Evolutionary conservation across 257 asterid species (phyloP).

Genomic region (Plantago elongata): DNA sequence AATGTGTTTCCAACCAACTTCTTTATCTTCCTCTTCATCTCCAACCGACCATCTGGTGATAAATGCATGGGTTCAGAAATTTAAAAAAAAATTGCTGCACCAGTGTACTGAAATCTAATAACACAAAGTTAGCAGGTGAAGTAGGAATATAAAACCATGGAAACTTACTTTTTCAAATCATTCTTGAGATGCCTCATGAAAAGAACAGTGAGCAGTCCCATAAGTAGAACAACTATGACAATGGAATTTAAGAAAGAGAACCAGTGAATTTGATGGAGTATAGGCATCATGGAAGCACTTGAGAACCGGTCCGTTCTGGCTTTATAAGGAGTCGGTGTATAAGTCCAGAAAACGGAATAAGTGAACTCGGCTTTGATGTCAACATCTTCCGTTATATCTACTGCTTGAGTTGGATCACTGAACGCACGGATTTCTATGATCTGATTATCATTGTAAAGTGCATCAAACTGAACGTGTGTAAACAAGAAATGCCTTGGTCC

Average conservation of each 20-base stretch:
- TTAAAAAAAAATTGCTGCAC: constrained; percentile 9
- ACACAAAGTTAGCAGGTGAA: constrained; percentile 11
- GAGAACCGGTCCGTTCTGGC: constrained; percentile 66
- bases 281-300: constrained; percentile 46
- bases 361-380: constrained; percentile 53
- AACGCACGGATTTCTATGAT: constrained; percentile 68
- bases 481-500: constrained; percentile 58
- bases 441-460: constrained; percentile 57
- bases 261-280: constrained; percentile 59
- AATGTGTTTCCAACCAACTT: constrained; percentile 72
- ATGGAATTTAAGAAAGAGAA: constrained; percentile 62
- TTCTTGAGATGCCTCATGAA: constrained; percentile 65
- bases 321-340: constrained; percentile 36
- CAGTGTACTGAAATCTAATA: constrained; percentile 3
- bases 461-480: constrained; percentile 64
- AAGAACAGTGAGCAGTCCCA: constrained; percentile 53
- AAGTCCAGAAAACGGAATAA: constrained; percentile 62
- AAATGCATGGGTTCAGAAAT: constrained; percentile 15
- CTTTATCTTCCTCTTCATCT: constrained; percentile 85
- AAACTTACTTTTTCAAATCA: constrained; percentile 67
- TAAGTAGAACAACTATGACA: constrained; percentile 49
- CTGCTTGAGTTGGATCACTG: constrained; percentile 61
- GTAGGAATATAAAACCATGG: constrained; percentile 22
- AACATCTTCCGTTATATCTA: constrained; percentile 59
- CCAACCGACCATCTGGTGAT: constrained; percentile 53